These are phyloP conservation scores for Cucurbitaria berberidis DNA, from an alignment of 2,329 filamentous ascomycete genomes.

Conservation along the genomic window DNA sequence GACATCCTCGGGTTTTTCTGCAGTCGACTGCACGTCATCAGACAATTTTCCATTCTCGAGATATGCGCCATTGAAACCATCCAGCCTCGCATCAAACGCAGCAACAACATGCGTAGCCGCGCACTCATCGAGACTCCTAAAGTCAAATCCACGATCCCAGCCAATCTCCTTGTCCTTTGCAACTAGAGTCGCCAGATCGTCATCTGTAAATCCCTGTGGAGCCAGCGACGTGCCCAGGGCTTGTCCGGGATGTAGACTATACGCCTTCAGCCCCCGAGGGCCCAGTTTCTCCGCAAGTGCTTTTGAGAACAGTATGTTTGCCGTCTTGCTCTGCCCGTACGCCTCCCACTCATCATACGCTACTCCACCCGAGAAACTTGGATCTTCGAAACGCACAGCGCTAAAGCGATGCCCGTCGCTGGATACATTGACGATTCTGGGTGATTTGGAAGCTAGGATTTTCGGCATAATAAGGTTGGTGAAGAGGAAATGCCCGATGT, in stretches of 20 bases:
- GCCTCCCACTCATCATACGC: constrained; percentile 52
- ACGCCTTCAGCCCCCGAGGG: constrained; percentile 26
- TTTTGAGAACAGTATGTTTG: constrained; percentile 51
- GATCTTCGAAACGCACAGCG: constrained; percentile 53
- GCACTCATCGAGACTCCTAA: constrained; percentile 38
- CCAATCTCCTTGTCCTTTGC: constrained; percentile 27
- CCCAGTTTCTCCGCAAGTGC: constrained; percentile 33
- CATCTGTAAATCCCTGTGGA: constrained; percentile 20
- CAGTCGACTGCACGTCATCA: constrained; percentile 24
- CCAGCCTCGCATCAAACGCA: constrained; percentile 37
- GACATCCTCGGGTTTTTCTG: constrained; percentile 25
- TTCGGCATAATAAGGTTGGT: constrained; percentile 54
- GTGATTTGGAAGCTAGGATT: constrained; percentile 40
- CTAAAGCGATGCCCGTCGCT: constrained; percentile 50
- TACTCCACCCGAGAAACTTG: constrained; percentile 51
- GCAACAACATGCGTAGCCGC: constrained; percentile 40
- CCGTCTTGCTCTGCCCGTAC: constrained; percentile 61
- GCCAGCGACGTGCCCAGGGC: constrained; percentile 31
- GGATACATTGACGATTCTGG: constrained; percentile 52
- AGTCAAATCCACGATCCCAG: constrained; percentile 24
- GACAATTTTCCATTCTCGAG: constrained; percentile 32
- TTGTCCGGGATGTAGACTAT: constrained; percentile 41
- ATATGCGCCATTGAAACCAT: constrained; percentile 34
- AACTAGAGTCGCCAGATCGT: constrained; percentile 24
- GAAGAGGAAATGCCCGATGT: constrained; percentile 58